Conservation (phyloP, 2,329 filamentous ascomycete species). For the Plenodomus biglobosus region DNA sequence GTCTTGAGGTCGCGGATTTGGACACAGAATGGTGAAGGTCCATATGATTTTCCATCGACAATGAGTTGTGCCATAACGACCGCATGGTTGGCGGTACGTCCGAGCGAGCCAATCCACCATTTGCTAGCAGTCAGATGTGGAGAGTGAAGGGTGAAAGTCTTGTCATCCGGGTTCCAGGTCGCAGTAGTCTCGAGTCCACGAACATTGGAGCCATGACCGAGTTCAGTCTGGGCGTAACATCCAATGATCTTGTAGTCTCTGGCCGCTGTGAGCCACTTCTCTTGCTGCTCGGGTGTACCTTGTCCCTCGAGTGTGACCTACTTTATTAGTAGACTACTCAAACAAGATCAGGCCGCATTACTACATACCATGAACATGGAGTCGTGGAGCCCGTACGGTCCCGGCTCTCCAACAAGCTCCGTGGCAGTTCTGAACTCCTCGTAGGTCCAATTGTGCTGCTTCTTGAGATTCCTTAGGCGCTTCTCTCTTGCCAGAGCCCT, state of each 20-base stretch:
- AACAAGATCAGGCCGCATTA: no score
- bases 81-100: constrained; percentile 73
- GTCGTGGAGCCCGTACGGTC: constrained; percentile 72
- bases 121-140: constrained; percentile 75
- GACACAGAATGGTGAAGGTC: constrained; percentile 77
- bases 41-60: constrained; percentile 67
- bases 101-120: constrained; percentile 83
- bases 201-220: constrained; percentile 75
- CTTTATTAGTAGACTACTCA: constrained; percentile 8
- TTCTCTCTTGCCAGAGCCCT: constrained; percentile 70
- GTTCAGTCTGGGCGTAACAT: constrained; percentile 79
- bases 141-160: constrained; percentile 74
- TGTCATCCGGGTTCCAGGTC: constrained; percentile 71
- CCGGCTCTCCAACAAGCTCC: constrained; percentile 71
- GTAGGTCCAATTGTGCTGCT: constrained; percentile 66
- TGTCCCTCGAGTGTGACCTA: constrained; percentile 70
- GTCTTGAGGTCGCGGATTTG: constrained; percentile 62
- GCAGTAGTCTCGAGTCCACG: constrained; percentile 66
- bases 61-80: constrained; percentile 78
- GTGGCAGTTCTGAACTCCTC: constrained; percentile 67
- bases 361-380: constrained; percentile 64
- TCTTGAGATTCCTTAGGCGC: constrained; percentile 65
- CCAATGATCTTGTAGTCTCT: constrained; percentile 72
- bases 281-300: constrained; percentile 71
- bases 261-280: constrained; percentile 69